These are phyloP conservation scores for Hypericum perforatum DNA, from an alignment of 345 rosid genomes.

Conservation along the genomic window DNA sequence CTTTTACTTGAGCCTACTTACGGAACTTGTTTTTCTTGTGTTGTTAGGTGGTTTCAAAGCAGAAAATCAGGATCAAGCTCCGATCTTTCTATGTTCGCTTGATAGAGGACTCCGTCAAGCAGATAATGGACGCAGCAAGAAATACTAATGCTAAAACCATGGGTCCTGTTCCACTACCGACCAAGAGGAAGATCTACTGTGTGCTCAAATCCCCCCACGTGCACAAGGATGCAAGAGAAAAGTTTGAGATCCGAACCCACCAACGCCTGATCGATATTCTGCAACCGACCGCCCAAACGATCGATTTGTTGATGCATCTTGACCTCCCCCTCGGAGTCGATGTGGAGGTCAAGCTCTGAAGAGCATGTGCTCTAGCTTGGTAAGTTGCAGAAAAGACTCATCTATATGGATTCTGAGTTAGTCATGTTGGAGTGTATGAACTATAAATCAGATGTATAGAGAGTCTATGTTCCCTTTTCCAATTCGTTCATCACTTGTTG, in stretches of 20 bases:
- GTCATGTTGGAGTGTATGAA: too few species aligned
- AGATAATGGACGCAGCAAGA: conserved; percentile 83
- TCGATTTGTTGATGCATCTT: conserved; percentile 96
- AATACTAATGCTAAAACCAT: conserved; percentile 83
- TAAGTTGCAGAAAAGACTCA: conserved; percentile 1
- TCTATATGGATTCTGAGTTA: too few species aligned
- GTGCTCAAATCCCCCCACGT: conserved; percentile 98
- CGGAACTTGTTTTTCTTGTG: conserved; percentile 2
- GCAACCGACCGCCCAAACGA: conserved; percentile 92
- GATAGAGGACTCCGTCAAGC: conserved; percentile 96
- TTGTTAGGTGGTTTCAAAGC: conserved; percentile 80
- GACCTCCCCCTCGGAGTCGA: conserved; percentile 97
- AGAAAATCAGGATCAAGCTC: conserved; percentile 91
- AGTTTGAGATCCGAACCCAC: conserved; percentile 90
- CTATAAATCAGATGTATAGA: too few species aligned
- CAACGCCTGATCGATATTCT: conserved; percentile 87
- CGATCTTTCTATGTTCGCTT: conserved; percentile 87
- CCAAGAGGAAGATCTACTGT: conserved; percentile 83
- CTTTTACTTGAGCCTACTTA: conserved; percentile 2
- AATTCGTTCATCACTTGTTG: too few species aligned
- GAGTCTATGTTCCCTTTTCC: too few species aligned
- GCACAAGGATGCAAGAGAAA: conserved; percentile 96
- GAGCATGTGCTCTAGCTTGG: conserved; percentile 13
- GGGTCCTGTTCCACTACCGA: conserved; percentile 94
- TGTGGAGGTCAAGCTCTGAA: conserved; percentile 92